Evolutionary conservation across 2,329 filamentous ascomycete genomes (phyloP).

Genomic region (Fusarium citri): DNA sequence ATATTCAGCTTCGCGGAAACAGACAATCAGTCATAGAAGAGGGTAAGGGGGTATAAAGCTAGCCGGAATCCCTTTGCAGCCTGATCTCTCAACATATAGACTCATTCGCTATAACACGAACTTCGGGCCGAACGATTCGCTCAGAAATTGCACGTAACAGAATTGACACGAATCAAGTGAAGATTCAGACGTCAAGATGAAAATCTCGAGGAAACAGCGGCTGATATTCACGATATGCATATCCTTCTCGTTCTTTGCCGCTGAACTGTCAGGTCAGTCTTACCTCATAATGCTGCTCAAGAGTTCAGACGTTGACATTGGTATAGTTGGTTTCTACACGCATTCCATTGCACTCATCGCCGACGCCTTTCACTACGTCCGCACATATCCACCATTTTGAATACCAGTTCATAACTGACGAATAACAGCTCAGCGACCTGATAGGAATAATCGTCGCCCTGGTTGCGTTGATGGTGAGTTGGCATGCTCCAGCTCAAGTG

Average conservation of each 20-base stretch:
- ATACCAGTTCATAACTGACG: conserved; percentile 17
- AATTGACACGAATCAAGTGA: neutral
- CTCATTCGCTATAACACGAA: neutral
- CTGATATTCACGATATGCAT: conserved; percentile 62
- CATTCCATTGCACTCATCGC: conserved; percentile 78
- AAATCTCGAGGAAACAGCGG: conserved; percentile 55
- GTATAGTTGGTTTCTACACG: conserved; percentile 74
- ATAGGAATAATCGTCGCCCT: conserved; percentile 76
- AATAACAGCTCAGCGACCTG: conserved; percentile 72
- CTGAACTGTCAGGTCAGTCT: conserved; percentile 61
- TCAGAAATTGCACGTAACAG: neutral
- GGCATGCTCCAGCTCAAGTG: neutral
- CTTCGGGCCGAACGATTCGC: neutral
- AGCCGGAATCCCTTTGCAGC: neutral
- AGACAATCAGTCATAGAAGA: conserved; percentile 16
- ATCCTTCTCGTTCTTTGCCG: conserved; percentile 63
- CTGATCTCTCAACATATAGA: neutral
- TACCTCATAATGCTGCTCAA: neutral
- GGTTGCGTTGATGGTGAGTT: conserved; percentile 68
- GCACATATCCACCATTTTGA: neutral
- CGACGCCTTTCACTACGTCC: conserved; percentile 81
- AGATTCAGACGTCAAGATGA: conserved; percentile 10
- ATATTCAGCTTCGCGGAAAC: conserved; percentile 4
- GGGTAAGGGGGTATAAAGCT: neutral
- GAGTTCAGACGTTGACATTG: neutral